A percentile compares a stretch with the other conserved stretches of the same genome.
These are phyloP conservation scores for Passiflora organensis DNA, from an alignment of 345 rosid genomes.

Conservation along the genomic window DNA sequence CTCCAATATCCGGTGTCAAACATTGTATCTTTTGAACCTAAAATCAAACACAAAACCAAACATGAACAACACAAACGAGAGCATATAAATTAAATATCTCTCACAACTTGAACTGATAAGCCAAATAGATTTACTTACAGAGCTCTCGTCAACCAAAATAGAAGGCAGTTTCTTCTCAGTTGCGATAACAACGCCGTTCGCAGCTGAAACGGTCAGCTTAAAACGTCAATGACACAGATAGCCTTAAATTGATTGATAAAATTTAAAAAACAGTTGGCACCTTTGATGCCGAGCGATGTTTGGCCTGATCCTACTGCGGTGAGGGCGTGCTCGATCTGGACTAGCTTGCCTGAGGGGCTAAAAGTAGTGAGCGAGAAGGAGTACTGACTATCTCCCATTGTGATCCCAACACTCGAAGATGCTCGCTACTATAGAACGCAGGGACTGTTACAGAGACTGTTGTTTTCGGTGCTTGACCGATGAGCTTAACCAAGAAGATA, in stretches of 20 bases:
- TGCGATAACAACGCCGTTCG: slow-evolving; percentile 90
- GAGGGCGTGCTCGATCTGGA: slow-evolving; percentile 94
- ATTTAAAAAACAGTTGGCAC: slow-evolving; percentile 19
- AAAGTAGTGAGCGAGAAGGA: slow-evolving; percentile 93
- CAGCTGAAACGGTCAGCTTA: slow-evolving; percentile 44
- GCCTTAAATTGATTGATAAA: no score
- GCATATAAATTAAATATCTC: not conserved
- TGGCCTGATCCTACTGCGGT: slow-evolving; percentile 95
- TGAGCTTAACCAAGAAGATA: no score
- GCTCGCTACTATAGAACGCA: no score
- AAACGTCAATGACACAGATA: not conserved
- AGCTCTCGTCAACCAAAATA: slow-evolving; percentile 84
- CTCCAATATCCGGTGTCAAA: slow-evolving; percentile 90
- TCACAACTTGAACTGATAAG: not conserved
- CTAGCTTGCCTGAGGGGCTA: slow-evolving; percentile 98
- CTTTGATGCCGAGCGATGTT: slow-evolving; percentile 91
- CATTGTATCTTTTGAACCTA: slow-evolving; percentile 92
- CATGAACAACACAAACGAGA: not conserved
- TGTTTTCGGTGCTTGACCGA: not conserved
- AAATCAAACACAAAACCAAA: not conserved
- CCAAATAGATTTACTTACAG: slow-evolving; percentile 41
- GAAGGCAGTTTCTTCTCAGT: slow-evolving; percentile 92
- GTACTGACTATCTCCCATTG: slow-evolving; percentile 95
- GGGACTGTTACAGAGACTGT: not conserved
- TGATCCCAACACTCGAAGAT: not conserved